These are phyloP conservation scores for Ceratocystis ficicola DNA, from an alignment of 2,329 filamentous ascomycete genomes.

Conservation along the genomic window DNA sequence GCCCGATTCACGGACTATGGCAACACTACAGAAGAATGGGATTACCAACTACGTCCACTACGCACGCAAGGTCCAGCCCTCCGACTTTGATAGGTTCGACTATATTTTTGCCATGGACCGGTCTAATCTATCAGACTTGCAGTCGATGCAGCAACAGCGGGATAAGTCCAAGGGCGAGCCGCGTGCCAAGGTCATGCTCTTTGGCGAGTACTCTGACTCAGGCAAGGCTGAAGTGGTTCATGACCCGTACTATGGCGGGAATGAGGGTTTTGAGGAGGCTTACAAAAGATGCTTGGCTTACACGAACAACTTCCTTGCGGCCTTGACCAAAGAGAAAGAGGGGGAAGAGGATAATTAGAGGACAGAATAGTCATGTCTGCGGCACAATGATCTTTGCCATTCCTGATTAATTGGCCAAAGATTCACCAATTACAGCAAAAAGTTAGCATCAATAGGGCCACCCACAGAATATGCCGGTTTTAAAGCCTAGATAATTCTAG, in stretches of 20 bases:
- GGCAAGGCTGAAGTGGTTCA: conserved; percentile 57
- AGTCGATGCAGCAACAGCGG: conserved; percentile 46
- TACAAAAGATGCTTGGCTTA: conserved; percentile 75
- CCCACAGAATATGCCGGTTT: too few species aligned
- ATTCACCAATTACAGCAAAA: too few species aligned
- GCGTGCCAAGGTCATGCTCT: conserved; percentile 58
- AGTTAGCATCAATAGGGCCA: too few species aligned
- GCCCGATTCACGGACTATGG: conserved; percentile 69
- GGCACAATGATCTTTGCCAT: too few species aligned
- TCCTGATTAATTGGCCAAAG: too few species aligned
- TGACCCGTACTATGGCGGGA: conserved; percentile 89
- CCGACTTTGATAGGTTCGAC: conserved; percentile 76
- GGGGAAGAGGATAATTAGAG: conserved; percentile 13
- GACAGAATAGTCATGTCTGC: background rate
- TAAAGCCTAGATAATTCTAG: too few species aligned
- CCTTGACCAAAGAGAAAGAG: conserved; percentile 32
- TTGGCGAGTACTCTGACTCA: conserved; percentile 66
- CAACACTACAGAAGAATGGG: conserved; percentile 59
- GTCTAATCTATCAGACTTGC: conserved; percentile 61
- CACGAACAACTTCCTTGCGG: conserved; percentile 59
- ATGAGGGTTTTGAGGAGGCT: conserved; percentile 69
- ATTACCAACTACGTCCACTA: conserved; percentile 66
- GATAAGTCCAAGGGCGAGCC: conserved; percentile 36
- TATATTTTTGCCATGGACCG: conserved; percentile 94
- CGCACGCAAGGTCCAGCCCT: conserved; percentile 47